Evolutionary conservation across 306 rosid genomes (phyloP), one percentile per base, ranked within the genome.

Genomic region (Prunus padus): DNA sequence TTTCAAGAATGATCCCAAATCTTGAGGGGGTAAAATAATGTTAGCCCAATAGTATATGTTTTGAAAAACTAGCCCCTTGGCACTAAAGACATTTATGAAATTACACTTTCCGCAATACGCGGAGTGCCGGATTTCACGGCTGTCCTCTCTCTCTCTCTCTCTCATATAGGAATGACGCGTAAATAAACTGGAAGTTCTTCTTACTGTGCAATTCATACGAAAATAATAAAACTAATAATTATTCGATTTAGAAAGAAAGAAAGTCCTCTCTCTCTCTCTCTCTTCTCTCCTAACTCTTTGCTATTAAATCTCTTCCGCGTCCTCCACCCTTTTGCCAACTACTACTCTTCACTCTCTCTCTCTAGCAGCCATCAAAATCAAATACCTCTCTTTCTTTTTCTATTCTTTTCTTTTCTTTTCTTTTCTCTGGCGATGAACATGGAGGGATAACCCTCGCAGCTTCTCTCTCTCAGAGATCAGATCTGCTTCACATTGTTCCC

Each of bases 401-500:
- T 30, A 11, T 52, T 11, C 50, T 20, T 31, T 4, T 45, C 16
- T 59, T 33, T 57, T 19, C 42, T 23, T 75, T 57, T 16, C 14
- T 37, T 37, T 37, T 37, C 42, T 37, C 42, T 37, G 42, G 42
- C 47, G 18, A 19, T 22, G 59, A 30, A 54, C 4, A 74, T 63
- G 80, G 71, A 74, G 80, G 65, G 56, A 47, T 78, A 69, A 74
- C 64, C n/a, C 31, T 18, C 67, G 5, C 28, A 51, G 65, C 55
- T 72, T 10, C n/a, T 22, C 6, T 30, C 80, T 74, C 44, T 0
- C 42, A 26, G 42, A 59, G 33, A 62, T 8, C 79, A 66, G 83
- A 89, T 87, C 86, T 46, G 78, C 57, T 55, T 40, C 59, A 52
- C 15, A 25, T 19, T 63, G 50, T 55, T 45, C 9, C 5, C 42